Conservation (phyloP, 345 rosid genomes). For the Durio zibethinus region DNA sequence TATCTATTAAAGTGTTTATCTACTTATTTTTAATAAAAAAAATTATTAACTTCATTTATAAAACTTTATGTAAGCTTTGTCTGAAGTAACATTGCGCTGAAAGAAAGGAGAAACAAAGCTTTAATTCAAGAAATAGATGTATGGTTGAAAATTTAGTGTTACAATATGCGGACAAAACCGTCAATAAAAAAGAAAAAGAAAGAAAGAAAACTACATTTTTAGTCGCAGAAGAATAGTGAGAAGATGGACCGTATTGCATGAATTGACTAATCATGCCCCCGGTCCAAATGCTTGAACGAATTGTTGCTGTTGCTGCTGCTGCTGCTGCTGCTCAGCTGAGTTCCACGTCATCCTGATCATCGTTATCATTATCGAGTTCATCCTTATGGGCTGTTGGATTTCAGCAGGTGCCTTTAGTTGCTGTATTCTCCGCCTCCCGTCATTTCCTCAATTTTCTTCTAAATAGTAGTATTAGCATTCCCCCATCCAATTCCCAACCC, state of each 20-base stretch:
- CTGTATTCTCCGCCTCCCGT: conserved; percentile 17
- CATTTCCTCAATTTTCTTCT: neutral
- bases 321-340: conserved; percentile 23
- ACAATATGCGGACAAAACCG: neutral
- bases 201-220: neutral
- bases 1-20: too few species aligned
- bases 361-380: conserved; percentile 1
- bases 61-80: too few species aligned
- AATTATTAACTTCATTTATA: too few species aligned
- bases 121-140: neutral
- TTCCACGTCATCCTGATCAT: conserved; percentile 29
- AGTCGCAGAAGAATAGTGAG: neutral
- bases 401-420: conserved; percentile 37
- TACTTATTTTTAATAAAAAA: too few species aligned
- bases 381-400: conserved; percentile 31
- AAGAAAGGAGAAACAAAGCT: neutral
- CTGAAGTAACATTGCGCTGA: too few species aligned
- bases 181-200: too few species aligned
- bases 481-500: neutral
- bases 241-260: neutral
- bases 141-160: neutral
- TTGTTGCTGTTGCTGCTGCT: conserved; percentile 27
- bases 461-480: neutral
- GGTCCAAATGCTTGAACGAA: conserved; percentile 62
- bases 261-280: conserved; percentile 18